Evolutionary conservation across 371 early-diverging fungal species (phyloP).

Genomic region (Dichotomocladium elegans): DNA sequence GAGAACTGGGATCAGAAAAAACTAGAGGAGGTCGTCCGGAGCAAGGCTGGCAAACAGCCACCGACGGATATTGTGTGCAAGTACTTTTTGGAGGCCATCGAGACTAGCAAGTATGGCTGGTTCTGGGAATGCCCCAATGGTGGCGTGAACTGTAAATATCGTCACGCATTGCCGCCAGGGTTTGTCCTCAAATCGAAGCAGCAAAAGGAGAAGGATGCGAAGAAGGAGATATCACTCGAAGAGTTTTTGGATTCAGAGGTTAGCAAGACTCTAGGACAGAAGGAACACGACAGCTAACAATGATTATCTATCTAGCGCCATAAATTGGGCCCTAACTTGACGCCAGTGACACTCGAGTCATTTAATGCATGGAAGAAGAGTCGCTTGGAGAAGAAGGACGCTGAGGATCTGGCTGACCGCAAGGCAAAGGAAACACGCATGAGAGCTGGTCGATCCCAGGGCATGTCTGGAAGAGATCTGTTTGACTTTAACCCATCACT

Average conservation of each 20-base stretch:
- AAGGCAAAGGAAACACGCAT: conserved; percentile 88
- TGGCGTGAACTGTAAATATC: conserved; percentile 87
- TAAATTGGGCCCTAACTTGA: conserved; percentile 88
- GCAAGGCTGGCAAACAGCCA: conserved; percentile 84
- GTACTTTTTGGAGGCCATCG: conserved; percentile 98
- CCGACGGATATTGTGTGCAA: conserved; percentile 99
- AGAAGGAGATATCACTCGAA: conserved; percentile 86
- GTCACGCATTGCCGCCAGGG: conserved; percentile 98
- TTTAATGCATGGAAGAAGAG: conserved; percentile 96
- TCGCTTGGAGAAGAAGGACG: conserved; percentile 72
- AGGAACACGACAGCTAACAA: neutral
- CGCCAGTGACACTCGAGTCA: conserved; percentile 94
- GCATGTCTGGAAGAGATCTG: conserved; percentile 96
- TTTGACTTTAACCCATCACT: conserved; percentile 97
- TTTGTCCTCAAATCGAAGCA: conserved; percentile 89
- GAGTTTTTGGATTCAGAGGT: conserved; percentile 96
- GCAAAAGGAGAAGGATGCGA: conserved; percentile 72
- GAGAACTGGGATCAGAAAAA: conserved; percentile 93
- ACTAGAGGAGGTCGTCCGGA: conserved; percentile 83
- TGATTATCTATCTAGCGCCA: conserved; percentile 66
- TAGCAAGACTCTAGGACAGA: conserved; percentile 5
- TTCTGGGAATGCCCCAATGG: conserved; percentile 99
- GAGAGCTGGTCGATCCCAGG: conserved; percentile 87
- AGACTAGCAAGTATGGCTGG: conserved; percentile 95
- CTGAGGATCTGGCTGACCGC: conserved; percentile 59